Percentiles rank a stretch among this genome's conserved stretches.
phyloP scores from a whole-genome alignment of 768 basidiomycete genomes.

The Pulveroboletus sp. region DNA sequence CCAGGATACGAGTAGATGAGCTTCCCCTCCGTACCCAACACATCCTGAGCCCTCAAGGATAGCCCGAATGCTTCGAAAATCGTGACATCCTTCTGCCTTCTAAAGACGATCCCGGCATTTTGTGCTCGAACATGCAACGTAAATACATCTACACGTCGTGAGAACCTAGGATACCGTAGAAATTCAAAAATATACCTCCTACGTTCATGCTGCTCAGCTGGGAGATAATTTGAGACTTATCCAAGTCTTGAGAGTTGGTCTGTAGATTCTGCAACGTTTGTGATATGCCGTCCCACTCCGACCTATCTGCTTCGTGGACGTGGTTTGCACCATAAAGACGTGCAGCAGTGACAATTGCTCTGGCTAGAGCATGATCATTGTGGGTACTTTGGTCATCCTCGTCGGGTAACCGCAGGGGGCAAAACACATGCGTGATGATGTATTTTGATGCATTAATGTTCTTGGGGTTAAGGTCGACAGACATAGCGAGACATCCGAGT shows the following conservation, averaged over 20 bases:
- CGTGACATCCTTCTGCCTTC: constrained; percentile 21
- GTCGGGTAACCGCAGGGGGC: too few species aligned
- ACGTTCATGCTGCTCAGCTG: constrained; percentile 14
- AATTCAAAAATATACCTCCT: constrained; percentile 18
- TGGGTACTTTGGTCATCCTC: too few species aligned
- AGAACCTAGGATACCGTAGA: not conserved
- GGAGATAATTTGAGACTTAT: constrained; percentile 6
- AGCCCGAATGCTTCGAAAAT: constrained; percentile 45
- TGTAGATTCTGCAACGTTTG: constrained; percentile 23
- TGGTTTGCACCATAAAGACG: constrained; percentile 14
- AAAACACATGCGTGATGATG: too few species aligned
- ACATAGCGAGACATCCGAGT: too few species aligned
- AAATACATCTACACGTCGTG: constrained; percentile 29
- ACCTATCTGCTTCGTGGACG: constrained; percentile 2
- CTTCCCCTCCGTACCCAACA: constrained; percentile 40
- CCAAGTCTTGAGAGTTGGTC: not conserved
- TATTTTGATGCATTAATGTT: constrained; percentile 16
- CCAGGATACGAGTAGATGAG: too few species aligned
- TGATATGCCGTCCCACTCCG: constrained; percentile 27
- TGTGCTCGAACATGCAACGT: constrained; percentile 40
- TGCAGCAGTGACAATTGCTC: constrained; percentile 17
- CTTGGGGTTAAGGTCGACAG: not conserved
- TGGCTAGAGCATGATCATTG: too few species aligned
- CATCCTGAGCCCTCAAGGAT: constrained; percentile 27
- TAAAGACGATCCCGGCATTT: constrained; percentile 44